Percentiles rank a stretch among this genome's conserved stretches.
phyloP scores from a whole-genome alignment of 78 protist species.

The Isochrysis galbana region DNA sequence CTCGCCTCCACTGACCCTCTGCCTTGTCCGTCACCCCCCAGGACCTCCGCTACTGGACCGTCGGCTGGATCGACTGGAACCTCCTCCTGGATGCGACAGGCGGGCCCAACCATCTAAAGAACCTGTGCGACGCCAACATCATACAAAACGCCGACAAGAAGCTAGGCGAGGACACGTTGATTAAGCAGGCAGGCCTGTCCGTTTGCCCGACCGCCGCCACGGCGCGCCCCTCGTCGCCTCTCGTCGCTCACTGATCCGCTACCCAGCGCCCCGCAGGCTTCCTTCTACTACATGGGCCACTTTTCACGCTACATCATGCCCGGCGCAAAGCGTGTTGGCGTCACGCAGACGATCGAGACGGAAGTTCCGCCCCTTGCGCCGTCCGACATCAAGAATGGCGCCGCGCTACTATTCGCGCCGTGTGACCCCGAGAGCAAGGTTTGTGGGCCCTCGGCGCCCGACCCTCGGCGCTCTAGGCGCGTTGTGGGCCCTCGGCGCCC shows the following conservation, averaged over 20 bases:
- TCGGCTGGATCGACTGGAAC: constrained; percentile 61
- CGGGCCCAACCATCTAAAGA: constrained; percentile 51
- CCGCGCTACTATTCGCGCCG: not conserved
- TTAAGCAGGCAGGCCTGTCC: not conserved
- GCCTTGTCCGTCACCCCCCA: too few species aligned
- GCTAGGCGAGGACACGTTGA: not conserved
- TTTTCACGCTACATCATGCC: constrained; percentile 15
- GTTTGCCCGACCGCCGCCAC: too few species aligned
- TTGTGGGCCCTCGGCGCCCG: too few species aligned
- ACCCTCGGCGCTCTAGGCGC: too few species aligned
- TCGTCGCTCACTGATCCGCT: too few species aligned
- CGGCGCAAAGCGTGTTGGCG: not conserved
- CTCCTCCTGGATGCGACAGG: constrained; percentile 9
- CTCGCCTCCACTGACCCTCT: too few species aligned
- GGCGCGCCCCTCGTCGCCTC: too few species aligned
- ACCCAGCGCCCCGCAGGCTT: not conserved
- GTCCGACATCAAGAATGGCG: constrained; percentile 6
- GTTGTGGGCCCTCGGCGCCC: too few species aligned
- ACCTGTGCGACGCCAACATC: constrained; percentile 33
- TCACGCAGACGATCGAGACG: not conserved
- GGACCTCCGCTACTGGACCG: constrained; percentile 15
- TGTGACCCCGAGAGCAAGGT: not conserved
- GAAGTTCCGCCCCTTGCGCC: not conserved
- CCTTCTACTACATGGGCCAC: constrained; percentile 49
- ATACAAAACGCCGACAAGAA: not conserved